Percentiles rank a stretch among this genome's conserved stretches.
Evolutionary conservation across 805 yeast species (phyloP).

Genomic region (Komagataella kurtzmanii): DNA sequence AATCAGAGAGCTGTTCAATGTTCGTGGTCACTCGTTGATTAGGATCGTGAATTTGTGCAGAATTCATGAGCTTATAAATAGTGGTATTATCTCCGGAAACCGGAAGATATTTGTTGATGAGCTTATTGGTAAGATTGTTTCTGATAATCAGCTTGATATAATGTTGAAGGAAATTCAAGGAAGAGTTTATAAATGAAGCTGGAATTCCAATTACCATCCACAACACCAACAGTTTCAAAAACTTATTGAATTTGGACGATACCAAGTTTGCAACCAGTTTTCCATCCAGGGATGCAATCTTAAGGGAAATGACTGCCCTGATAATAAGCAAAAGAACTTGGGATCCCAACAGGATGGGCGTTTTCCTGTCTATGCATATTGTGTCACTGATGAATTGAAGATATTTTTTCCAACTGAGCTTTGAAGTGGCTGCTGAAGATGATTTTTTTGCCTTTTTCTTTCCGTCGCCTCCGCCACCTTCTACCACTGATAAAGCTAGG

Average conservation of each 20-base stretch:
- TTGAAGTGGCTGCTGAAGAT: not conserved
- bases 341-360: not conserved
- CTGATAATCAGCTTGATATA: constrained; percentile 48
- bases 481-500: not conserved
- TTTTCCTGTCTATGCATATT: not conserved
- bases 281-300: constrained; percentile 83
- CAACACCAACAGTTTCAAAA: constrained; percentile 44
- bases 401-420: not conserved
- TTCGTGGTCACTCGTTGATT: constrained; percentile 79
- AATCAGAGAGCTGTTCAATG: constrained; percentile 56
- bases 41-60: constrained; percentile 44
- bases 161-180: constrained; percentile 47
- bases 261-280: constrained; percentile 70
- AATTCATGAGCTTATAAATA: constrained; percentile 58
- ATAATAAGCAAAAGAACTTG: constrained; percentile 31
- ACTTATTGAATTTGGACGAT: constrained; percentile 49
- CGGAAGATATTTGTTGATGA: constrained; percentile 64
- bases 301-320: constrained; percentile 64
- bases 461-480: not conserved
- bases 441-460: not conserved
- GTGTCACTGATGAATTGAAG: not conserved
- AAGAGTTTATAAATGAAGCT: constrained; percentile 65
- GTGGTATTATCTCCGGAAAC: constrained; percentile 49
- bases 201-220: constrained; percentile 88
- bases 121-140: constrained; percentile 44